Evolutionary conservation across 2,329 filamentous ascomycete species (phyloP).

Genomic region (Xylariaceae sp.): DNA sequence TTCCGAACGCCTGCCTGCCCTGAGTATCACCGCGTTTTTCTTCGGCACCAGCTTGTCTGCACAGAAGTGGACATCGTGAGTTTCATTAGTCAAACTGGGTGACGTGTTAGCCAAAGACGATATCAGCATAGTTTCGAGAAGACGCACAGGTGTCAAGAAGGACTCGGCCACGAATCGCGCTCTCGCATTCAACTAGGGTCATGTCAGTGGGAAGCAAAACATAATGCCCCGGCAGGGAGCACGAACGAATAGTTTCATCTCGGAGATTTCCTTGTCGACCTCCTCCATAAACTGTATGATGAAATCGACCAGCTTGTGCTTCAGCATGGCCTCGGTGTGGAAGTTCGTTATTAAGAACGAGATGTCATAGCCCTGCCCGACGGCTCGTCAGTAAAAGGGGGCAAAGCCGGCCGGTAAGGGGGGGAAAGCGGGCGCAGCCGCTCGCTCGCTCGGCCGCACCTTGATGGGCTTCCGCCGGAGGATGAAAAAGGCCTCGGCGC

Average conservation of each 20-base stretch:
- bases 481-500: constrained; percentile 96
- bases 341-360: constrained; percentile 98
- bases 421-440: too few relatives aligned
- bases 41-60: too few relatives aligned
- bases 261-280: constrained; percentile 98
- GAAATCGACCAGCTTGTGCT: constrained; percentile 98
- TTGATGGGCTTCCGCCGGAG: constrained; percentile 90
- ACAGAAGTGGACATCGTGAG: too few relatives aligned
- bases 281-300: constrained; percentile 99
- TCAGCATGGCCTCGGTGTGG: constrained; percentile 97
- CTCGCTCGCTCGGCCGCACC: constrained; percentile 38
- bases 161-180: constrained; percentile 97
- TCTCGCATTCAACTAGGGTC: constrained; percentile 77
- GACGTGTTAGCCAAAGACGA: too few relatives aligned
- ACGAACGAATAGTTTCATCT: constrained; percentile 99
- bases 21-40: too few relatives aligned
- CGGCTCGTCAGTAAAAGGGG: neutral
- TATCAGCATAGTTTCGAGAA: constrained; percentile 3
- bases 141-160: constrained; percentile 81
- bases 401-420: too few relatives aligned
- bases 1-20: too few relatives aligned
- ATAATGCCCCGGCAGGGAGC: neutral
- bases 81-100: too few relatives aligned
- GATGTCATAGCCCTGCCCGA: constrained; percentile 79
- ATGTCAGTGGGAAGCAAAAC: constrained; percentile 14